A percentile compares a stretch with the other conserved stretches of the same genome.
These are phyloP conservation scores for Cryomyces minteri DNA, from an alignment of 495 filamentous ascomycete genomes.

Conservation along the genomic window DNA sequence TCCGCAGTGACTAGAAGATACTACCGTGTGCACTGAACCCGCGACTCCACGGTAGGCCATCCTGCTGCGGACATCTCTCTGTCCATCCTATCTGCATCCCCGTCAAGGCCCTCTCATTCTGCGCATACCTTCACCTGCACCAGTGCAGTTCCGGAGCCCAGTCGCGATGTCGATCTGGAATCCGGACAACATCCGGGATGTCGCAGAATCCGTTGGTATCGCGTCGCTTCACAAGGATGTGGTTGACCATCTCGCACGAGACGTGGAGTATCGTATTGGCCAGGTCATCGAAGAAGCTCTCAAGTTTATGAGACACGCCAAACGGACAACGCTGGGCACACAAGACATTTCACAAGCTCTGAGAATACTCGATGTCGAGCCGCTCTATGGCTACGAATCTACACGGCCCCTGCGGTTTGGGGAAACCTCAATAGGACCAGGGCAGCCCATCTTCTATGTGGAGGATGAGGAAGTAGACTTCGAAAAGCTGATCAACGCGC, in stretches of 20 bases:
- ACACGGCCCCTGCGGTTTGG: conserved; percentile 74
- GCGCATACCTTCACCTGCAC: too few species aligned
- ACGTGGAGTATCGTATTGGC: conserved; percentile 85
- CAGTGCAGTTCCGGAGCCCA: too few species aligned
- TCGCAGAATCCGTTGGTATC: conserved; percentile 89
- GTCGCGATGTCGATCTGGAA: conserved; percentile 54
- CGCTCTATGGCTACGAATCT: conserved; percentile 88
- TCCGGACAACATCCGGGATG: conserved; percentile 82
- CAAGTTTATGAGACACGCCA: conserved; percentile 82
- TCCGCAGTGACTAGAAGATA: too few species aligned
- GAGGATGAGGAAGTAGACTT: conserved; percentile 98
- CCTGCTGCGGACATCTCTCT: too few species aligned
- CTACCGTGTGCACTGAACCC: too few species aligned
- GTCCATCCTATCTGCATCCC: too few species aligned
- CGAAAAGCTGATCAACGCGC: conserved; percentile 93
- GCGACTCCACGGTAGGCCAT: too few species aligned
- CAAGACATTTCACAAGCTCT: conserved; percentile 74
- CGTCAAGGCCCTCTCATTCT: too few species aligned
- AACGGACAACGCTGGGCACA: conserved; percentile 65
- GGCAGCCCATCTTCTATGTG: conserved; percentile 88
- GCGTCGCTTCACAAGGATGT: conserved; percentile 60
- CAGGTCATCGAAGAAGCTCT: conserved; percentile 86
- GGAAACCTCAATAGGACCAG: conserved; percentile 80
- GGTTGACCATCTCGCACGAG: conserved; percentile 65
- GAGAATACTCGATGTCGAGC: conserved; percentile 75